A percentile compares a stretch with the other conserved stretches of the same genome.
Evolutionary conservation across 306 rosid genomes (phyloP).

Genomic region (Abrus pulchellus): DNA sequence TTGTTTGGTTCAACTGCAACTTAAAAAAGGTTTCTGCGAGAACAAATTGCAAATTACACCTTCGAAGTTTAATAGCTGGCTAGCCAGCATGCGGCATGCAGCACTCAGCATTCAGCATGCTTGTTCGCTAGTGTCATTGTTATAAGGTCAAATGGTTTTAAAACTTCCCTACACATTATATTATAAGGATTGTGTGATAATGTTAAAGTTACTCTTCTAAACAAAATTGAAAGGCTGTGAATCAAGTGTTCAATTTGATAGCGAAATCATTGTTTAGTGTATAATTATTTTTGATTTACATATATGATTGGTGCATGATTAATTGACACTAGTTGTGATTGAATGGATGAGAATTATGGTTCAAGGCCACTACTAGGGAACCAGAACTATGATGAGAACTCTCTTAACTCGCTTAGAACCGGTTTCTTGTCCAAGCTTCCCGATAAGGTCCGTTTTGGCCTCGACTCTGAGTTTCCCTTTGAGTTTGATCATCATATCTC

Average conservation of each 20-base stretch:
- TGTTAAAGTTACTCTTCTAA: background rate
- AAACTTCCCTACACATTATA: background rate
- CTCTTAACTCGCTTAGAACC: slow-evolving; percentile 41
- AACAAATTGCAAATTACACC: background rate
- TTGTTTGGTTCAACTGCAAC: slow-evolving; percentile 12
- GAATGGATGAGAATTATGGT: slow-evolving; percentile 27
- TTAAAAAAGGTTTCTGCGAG: background rate
- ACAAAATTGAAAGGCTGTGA: background rate
- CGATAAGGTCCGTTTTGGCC: slow-evolving; percentile 53
- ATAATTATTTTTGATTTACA: background rate
- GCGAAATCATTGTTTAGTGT: background rate
- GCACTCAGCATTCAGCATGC: slow-evolving; percentile 1
- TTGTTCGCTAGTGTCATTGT: background rate
- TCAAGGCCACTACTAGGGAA: slow-evolving; percentile 35
- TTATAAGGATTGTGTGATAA: background rate
- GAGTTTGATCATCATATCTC: slow-evolving; percentile 46
- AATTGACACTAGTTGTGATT: background rate
- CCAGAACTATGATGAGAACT: slow-evolving; percentile 7
- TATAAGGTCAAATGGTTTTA: background rate
- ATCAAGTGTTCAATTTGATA: background rate
- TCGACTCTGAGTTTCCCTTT: slow-evolving; percentile 57
- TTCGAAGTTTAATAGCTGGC: background rate
- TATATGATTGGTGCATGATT: background rate
- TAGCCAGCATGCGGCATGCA: slow-evolving; percentile 9
- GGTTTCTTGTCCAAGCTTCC: slow-evolving; percentile 62